phyloP scores from a whole-genome alignment of 2,329 filamentous ascomycete genomes.

The Aspergillus chevalieri region DNA sequence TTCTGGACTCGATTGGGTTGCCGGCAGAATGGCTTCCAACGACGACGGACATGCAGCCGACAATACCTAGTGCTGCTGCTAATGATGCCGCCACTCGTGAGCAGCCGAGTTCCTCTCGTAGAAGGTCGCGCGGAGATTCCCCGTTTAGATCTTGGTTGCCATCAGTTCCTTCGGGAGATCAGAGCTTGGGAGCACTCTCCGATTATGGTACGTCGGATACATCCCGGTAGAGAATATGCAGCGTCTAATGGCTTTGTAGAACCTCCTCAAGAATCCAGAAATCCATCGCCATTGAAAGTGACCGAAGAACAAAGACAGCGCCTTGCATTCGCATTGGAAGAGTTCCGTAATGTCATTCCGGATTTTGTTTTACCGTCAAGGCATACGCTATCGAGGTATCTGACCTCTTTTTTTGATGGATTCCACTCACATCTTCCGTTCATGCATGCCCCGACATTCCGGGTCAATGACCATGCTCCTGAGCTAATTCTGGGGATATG shows the following conservation, averaged over 20 bases:
- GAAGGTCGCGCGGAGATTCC: constrained; percentile 24
- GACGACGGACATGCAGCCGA: constrained; percentile 16
- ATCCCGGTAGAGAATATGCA: neutral
- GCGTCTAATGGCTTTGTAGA: constrained; percentile 9
- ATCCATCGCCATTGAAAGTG: constrained; percentile 18
- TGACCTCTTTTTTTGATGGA: constrained; percentile 64
- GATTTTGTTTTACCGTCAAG: constrained; percentile 62
- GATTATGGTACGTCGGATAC: constrained; percentile 21
- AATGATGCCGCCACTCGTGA: constrained; percentile 20
- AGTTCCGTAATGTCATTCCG: constrained; percentile 25
- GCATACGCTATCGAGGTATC: constrained; percentile 61
- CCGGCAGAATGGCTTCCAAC: constrained; percentile 29
- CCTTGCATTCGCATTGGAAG: constrained; percentile 25
- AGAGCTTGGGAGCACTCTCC: constrained; percentile 26
- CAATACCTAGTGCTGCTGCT: constrained; percentile 18
- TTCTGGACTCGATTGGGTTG: constrained; percentile 29
- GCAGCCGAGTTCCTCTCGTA: constrained; percentile 13
- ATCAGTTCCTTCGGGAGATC: constrained; percentile 26
- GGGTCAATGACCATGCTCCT: constrained; percentile 57
- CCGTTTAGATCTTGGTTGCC: constrained; percentile 30
- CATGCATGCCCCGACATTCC: constrained; percentile 62
- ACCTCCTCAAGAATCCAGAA: constrained; percentile 20
- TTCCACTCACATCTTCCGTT: constrained; percentile 59
- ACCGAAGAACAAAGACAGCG: constrained; percentile 25
- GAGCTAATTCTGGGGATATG: constrained; percentile 63